Percentiles rank a stretch among this genome's conserved stretches.
phyloP scores from a whole-genome alignment of 768 basidiomycete species.

The Phanerochaete carnosa region DNA sequence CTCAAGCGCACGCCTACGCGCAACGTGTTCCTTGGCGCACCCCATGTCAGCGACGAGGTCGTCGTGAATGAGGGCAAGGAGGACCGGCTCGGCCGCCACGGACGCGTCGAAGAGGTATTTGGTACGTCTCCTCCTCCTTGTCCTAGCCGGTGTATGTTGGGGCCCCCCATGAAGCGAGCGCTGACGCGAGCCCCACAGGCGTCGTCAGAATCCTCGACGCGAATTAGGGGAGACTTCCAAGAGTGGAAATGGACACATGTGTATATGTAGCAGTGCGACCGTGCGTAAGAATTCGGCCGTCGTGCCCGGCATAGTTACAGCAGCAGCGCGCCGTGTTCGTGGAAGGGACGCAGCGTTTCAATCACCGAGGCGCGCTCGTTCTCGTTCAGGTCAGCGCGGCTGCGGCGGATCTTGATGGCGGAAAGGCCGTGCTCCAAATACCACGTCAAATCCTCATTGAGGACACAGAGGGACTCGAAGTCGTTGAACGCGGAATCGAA shows the following conservation, averaged over 20 bases:
- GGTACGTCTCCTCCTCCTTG: conserved; percentile 5
- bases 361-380: not conserved
- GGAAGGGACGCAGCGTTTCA: not conserved
- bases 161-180: no score
- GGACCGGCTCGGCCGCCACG: not conserved
- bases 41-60: conserved; percentile 1
- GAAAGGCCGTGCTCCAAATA: not conserved
- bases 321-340: not conserved
- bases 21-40: conserved; percentile 32
- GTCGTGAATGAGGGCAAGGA: not conserved
- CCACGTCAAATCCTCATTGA: not conserved
- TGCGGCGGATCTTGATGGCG: not conserved
- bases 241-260: not conserved
- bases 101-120: conserved; percentile 17
- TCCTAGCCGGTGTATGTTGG: not conserved
- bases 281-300: not conserved
- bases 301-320: not conserved
- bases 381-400: not conserved
- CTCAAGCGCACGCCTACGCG: conserved; percentile 48
- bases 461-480: not conserved
- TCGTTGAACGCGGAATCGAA: not conserved
- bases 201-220: not conserved
- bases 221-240: not conserved
- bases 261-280: not conserved
- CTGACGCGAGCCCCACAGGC: not conserved